These are phyloP conservation scores for Trichophyton simii DNA, from an alignment of 2,329 filamentous ascomycete species.

Conservation along the genomic window DNA sequence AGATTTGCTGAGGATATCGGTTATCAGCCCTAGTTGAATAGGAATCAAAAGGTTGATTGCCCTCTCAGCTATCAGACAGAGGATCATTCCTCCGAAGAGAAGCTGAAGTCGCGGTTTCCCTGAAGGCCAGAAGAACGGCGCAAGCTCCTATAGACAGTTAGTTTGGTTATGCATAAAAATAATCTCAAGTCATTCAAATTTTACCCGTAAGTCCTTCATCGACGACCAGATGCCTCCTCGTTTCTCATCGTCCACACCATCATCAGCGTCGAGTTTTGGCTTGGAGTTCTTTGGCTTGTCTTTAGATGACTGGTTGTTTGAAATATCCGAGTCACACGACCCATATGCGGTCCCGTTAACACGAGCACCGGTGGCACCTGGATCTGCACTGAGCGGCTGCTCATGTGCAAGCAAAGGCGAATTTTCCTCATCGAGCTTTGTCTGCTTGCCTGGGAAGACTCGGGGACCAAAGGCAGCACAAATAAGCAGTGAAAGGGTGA, in stretches of 20 bases:
- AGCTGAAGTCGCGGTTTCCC: slow-evolving; percentile 54
- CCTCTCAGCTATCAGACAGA: slow-evolving; percentile 59
- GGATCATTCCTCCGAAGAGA: slow-evolving; percentile 51
- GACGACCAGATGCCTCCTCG: slow-evolving; percentile 5
- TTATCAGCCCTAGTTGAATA: slow-evolving; percentile 68
- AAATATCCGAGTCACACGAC: slow-evolving; percentile 11
- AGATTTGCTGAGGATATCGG: slow-evolving; percentile 50
- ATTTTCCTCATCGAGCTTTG: slow-evolving; percentile 14
- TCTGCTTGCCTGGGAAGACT: slow-evolving; percentile 4
- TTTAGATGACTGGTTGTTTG: not conserved
- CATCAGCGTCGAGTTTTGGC: not conserved
- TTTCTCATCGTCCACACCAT: not conserved
- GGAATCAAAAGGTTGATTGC: slow-evolving; percentile 65
- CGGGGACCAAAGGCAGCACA: slow-evolving; percentile 10
- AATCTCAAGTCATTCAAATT: not conserved
- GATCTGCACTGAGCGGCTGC: not conserved
- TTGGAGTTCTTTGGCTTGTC: not conserved
- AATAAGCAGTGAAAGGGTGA: slow-evolving; percentile 13
- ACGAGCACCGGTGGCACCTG: slow-evolving; percentile 17
- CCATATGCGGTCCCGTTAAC: slow-evolving; percentile 21
- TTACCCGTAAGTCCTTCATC: slow-evolving; percentile 8
- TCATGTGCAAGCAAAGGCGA: slow-evolving; percentile 14
- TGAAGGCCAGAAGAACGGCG: slow-evolving; percentile 68
- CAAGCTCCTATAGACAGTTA: slow-evolving; percentile 45
- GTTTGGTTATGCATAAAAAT: not conserved